phyloP scores from a whole-genome alignment of 2,329 filamentous ascomycete genomes.

The Fusarium heterosporum region DNA sequence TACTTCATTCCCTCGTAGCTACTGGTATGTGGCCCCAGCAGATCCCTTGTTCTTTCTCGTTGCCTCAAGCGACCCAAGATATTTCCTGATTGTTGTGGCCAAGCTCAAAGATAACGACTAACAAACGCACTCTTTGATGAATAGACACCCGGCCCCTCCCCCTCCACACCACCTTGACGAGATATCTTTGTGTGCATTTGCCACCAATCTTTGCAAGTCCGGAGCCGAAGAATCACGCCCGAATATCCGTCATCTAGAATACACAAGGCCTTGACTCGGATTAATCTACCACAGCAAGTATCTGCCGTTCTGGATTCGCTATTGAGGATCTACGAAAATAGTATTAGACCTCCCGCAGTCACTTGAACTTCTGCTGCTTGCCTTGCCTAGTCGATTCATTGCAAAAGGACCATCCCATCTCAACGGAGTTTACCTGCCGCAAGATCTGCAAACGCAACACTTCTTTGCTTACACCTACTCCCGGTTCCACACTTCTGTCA shows the following conservation, averaged over 20 bases:
- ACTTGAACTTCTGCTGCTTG: conserved; percentile 28
- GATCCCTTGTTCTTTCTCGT: not conserved
- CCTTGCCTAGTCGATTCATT: not conserved
- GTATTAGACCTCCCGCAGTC: conserved; percentile 38
- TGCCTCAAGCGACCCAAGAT: not conserved
- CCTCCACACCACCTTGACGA: conserved; percentile 31
- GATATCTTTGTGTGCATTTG: conserved; percentile 37
- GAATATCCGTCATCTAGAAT: conserved; percentile 27
- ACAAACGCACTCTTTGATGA: conserved; percentile 11
- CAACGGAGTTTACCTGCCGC: conserved; percentile 31
- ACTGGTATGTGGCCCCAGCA: conserved; percentile 29
- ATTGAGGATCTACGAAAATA: conserved; percentile 45
- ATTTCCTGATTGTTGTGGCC: conserved; percentile 19
- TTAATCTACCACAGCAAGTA: not conserved
- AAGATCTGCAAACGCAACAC: conserved; percentile 33
- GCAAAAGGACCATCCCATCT: conserved; percentile 20
- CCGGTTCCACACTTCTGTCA: conserved; percentile 39
- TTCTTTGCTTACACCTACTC: conserved; percentile 15
- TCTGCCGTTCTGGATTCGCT: conserved; percentile 47
- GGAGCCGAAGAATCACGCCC: conserved; percentile 39
- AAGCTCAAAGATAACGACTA: conserved; percentile 15
- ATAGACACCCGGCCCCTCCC: conserved; percentile 28
- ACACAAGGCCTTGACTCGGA: not conserved
- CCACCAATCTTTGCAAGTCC: conserved; percentile 30
- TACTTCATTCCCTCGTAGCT: conserved; percentile 16